These are phyloP conservation scores for Aphanomyces cochlioides DNA, from an alignment of 352 stramenopile species.

Conservation along the genomic window DNA sequence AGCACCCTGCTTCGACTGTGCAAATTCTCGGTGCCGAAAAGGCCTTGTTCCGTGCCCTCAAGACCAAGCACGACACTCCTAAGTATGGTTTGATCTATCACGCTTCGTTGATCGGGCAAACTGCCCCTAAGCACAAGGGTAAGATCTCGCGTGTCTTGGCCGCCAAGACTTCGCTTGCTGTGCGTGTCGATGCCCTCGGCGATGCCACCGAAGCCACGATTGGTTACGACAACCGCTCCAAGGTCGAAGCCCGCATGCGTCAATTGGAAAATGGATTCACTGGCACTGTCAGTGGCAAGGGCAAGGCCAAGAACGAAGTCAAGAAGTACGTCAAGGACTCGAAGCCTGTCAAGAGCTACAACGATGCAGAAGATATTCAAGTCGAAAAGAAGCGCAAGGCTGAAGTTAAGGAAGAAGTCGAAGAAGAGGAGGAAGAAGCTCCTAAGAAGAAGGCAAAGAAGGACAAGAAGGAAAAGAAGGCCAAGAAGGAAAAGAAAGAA, in stretches of 20 bases:
- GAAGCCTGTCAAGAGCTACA: slow-evolving; percentile 83
- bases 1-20: slow-evolving; percentile 98
- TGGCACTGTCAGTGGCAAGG: slow-evolving; percentile 77
- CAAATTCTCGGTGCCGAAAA: slow-evolving; percentile 99
- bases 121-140: slow-evolving; percentile 99
- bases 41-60: slow-evolving; percentile 99
- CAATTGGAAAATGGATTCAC: slow-evolving; percentile 95
- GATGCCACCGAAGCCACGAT: slow-evolving; percentile 95
- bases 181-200: slow-evolving; percentile 98
- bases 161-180: slow-evolving; percentile 97
- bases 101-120: slow-evolving; percentile 98
- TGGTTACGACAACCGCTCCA: slow-evolving; percentile 95
- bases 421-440: slow-evolving; percentile 47
- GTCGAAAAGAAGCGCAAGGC: slow-evolving; percentile 85
- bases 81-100: slow-evolving; percentile 99
- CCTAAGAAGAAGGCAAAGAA: slow-evolving; percentile 57
- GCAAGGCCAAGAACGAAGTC: slow-evolving; percentile 85
- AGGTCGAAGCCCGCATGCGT: slow-evolving; percentile 97
- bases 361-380: slow-evolving; percentile 93
- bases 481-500: slow-evolving; percentile 54
- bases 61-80: slow-evolving; percentile 99
- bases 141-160: slow-evolving; percentile 99
- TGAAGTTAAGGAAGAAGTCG: slow-evolving; percentile 36
- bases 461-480: slow-evolving; percentile 50
- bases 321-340: slow-evolving; percentile 90